phyloP scores from a whole-genome alignment of 768 basidiomycete genomes.

The Lentinula raphanica region DNA sequence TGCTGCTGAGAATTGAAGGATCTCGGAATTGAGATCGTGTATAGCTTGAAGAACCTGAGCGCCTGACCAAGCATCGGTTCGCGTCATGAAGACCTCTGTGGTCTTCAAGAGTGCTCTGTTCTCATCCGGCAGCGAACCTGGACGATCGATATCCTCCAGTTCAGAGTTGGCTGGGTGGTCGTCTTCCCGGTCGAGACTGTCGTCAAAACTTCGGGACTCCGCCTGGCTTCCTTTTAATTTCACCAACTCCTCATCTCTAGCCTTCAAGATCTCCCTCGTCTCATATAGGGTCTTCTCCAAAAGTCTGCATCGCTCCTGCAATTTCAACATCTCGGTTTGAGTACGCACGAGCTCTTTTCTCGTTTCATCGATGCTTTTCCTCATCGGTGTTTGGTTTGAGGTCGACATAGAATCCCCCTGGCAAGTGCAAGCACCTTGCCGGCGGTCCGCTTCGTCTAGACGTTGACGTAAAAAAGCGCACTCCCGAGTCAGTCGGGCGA shows the following conservation, averaged over 20 bases:
- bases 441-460: conserved; percentile 35
- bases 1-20: conserved; percentile 73
- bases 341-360: conserved; percentile 52
- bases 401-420: conserved; percentile 36
- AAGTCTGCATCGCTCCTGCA: conserved; percentile 58
- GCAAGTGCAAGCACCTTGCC: conserved; percentile 31
- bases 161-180: neutral
- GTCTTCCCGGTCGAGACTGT: conserved; percentile 8
- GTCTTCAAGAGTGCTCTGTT: conserved; percentile 53
- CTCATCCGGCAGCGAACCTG: conserved; percentile 32
- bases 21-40: conserved; percentile 75
- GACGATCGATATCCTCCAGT: neutral
- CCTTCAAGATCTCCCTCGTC: conserved; percentile 52
- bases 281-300: conserved; percentile 63
- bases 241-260: conserved; percentile 58
- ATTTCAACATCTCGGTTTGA: conserved; percentile 45
- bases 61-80: conserved; percentile 71
- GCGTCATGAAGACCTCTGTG: conserved; percentile 65
- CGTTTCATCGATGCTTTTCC: conserved; percentile 52
- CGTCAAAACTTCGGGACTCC: conserved; percentile 7
- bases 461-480: conserved; percentile 42
- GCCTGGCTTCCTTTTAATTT: conserved; percentile 32
- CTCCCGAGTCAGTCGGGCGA: conserved; percentile 35
- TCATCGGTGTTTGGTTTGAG: conserved; percentile 37
- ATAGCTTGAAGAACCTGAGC: conserved; percentile 75